Base-by-base conservation (phyloP, 2,329 filamentous ascomycete genomes). In the Ascochyta rabiei region DNA sequence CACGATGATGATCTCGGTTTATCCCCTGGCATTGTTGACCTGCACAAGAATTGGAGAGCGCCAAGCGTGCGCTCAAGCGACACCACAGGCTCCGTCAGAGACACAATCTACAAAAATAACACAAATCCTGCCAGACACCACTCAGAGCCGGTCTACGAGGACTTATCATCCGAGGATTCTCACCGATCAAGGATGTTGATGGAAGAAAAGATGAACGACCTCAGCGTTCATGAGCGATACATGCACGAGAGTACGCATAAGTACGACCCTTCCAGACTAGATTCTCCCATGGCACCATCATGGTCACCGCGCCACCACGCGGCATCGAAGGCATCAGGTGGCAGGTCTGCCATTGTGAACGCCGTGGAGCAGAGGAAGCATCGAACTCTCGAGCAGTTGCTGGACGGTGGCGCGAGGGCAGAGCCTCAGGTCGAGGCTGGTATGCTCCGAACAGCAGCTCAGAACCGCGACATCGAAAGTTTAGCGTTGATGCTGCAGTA, bases 351-450 rank as follows among this genome's bases (percentile, higher is more conserved):
- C 21, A 58, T 80, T 73, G 15, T 80, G 79, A 82, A 84, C 19
- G 85, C 81, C 3, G 84, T 85, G 0, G 81, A 82, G 45, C 79
- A 89, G 4, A 78, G 87, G 60, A 87, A 88, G 72, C 88, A 89
- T 57, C 85, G 86, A 10, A 84, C 84, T 12, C 62, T 74, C 12
- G 68, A 71, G 46, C 69, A 74, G 41, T 54, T 74, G 12, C 61
- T 74, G 7, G 69, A 74, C 13, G 61, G 68, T n/a, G 71, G 71
- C 10, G 64, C 68, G 8, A 67, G 60, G 48, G 63, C 66, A 23
- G 70, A 74, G 44, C 53, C 63, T 8, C 59, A 59, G 6, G 60
- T 68, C 41, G 71, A 74, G 54, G 64, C 69, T n/a, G 56, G 57
- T 18, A 71, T 73, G 70, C 59, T 74, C 10, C 60, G 68, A 18